These are phyloP conservation scores for Cylindrotheca closterium DNA, from an alignment of 108 stramenopile genomes.

Conservation along the genomic window DNA sequence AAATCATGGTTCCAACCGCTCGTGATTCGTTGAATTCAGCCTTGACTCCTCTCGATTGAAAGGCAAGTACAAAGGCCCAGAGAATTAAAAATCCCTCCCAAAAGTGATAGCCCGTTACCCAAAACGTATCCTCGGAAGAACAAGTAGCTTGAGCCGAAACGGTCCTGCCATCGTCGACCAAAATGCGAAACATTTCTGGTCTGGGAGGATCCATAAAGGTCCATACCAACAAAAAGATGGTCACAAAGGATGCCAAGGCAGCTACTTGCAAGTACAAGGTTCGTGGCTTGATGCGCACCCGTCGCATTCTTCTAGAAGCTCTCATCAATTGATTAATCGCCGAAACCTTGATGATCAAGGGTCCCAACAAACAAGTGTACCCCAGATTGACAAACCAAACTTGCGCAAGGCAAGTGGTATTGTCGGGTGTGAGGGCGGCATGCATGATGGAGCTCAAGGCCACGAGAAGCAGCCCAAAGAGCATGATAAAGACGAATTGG, in stretches of 20 bases:
- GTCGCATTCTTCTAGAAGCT: constrained; percentile 21
- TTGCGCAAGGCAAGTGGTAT: constrained; percentile 18
- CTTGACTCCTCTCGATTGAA: constrained; percentile 20
- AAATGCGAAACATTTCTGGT: background rate
- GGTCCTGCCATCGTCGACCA: background rate
- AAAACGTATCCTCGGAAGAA: constrained; percentile 4
- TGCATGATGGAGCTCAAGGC: constrained; percentile 21
- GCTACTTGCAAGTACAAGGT: constrained; percentile 6
- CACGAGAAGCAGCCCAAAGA: constrained; percentile 33
- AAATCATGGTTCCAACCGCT: constrained; percentile 28
- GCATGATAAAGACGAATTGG: constrained; percentile 27
- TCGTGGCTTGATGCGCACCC: constrained; percentile 12
- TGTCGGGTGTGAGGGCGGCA: constrained; percentile 3
- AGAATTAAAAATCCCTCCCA: constrained; percentile 24
- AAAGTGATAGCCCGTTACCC: constrained; percentile 2
- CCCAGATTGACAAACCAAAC: constrained; percentile 41
- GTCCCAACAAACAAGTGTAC: constrained; percentile 37
- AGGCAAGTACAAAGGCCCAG: constrained; percentile 24
- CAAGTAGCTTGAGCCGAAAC: constrained; percentile 6
- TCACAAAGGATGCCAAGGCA: constrained; percentile 8
- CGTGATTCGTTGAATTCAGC: constrained; percentile 32
- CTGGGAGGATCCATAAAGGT: constrained; percentile 24
- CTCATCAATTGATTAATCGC: constrained; percentile 30
- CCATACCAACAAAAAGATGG: constrained; percentile 17
- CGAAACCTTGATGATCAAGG: constrained; percentile 40